Conservation (phyloP, 2,329 filamentous ascomycete species). For the Fusarium virguliforme region DNA sequence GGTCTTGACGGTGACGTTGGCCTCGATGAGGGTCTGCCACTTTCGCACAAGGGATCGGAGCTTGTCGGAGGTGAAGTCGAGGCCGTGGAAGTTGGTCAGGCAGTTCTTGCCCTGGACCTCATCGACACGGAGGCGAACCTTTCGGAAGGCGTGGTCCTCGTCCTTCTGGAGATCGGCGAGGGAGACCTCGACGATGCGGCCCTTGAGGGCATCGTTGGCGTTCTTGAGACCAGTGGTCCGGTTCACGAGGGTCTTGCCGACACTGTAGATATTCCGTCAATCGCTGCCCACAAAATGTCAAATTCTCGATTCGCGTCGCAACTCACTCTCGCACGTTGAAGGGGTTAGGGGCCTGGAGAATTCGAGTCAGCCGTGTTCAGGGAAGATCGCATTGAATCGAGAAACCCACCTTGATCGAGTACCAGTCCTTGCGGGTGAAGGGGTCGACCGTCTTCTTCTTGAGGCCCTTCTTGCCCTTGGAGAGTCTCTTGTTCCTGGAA, state of each 20-base stretch:
- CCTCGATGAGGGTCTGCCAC: conserved; percentile 99
- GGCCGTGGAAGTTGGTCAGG: conserved; percentile 99
- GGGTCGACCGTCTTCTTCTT: conserved; percentile 99
- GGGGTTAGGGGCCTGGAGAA: conserved; percentile 85
- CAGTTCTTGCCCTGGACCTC: conserved; percentile 99
- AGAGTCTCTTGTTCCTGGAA: conserved; percentile 98
- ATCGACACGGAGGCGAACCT: conserved; percentile 98
- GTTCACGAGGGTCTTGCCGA: conserved; percentile 99
- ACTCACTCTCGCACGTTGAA: conserved; percentile 98
- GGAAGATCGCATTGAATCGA: conserved; percentile 7
- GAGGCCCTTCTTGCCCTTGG: conserved; percentile 99
- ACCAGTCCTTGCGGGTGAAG: conserved; percentile 99
- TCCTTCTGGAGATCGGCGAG: conserved; percentile 99
- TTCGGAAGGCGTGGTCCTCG: conserved; percentile 99
- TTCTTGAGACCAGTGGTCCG: conserved; percentile 99
- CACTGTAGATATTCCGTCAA: conserved; percentile 71
- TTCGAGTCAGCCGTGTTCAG: conserved; percentile 41
- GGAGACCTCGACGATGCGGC: conserved; percentile 98
- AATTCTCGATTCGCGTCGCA: conserved; percentile 44
- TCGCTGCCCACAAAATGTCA: conserved; percentile 34
- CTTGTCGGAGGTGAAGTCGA: conserved; percentile 99
- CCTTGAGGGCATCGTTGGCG: conserved; percentile 99
- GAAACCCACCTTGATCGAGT: conserved; percentile 85
- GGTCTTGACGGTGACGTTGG: conserved; percentile 99
- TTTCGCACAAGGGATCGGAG: conserved; percentile 98